These are phyloP conservation scores for Nitzschia sp. DNA, from an alignment of 108 stramenopile species.

Conservation along the genomic window DNA sequence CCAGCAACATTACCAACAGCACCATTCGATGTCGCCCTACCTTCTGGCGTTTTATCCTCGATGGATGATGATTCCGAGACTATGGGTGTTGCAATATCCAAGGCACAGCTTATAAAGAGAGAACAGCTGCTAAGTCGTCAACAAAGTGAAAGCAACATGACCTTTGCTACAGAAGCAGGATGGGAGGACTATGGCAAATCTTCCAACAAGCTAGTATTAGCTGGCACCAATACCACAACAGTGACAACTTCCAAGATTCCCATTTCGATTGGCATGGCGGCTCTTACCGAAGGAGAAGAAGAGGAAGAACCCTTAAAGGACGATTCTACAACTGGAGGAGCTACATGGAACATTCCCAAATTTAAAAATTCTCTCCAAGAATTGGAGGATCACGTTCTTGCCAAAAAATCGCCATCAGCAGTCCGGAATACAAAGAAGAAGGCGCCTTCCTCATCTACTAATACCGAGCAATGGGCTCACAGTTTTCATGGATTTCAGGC, in stretches of 20 bases:
- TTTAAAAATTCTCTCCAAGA: neutral
- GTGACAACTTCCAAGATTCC: neutral
- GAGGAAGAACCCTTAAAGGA: neutral
- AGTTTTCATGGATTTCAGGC: neutral
- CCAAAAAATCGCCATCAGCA: too few species aligned
- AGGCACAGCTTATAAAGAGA: neutral
- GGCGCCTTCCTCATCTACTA: neutral
- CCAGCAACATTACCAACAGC: neutral
- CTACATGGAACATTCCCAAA: neutral
- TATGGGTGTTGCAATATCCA: neutral
- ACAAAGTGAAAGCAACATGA: conserved; percentile 10
- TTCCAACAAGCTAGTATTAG: neutral
- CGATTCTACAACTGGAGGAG: neutral
- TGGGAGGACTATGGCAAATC: conserved; percentile 11
- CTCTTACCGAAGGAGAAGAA: conserved; percentile 12
- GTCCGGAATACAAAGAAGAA: too few species aligned
- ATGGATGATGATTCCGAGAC: neutral
- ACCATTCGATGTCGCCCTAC: too few species aligned
- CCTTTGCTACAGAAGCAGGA: conserved; percentile 13
- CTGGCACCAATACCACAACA: neutral
- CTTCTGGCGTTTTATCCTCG: too few species aligned
- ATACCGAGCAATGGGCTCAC: neutral
- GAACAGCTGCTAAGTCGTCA: conserved; percentile 7
- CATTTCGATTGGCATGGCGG: conserved; percentile 3
- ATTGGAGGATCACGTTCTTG: too few species aligned